Evolutionary conservation across 2,329 filamentous ascomycete genomes (phyloP), one percentile per base, ranked within the genome.

Genomic region (Exserohilum rostratum): DNA sequence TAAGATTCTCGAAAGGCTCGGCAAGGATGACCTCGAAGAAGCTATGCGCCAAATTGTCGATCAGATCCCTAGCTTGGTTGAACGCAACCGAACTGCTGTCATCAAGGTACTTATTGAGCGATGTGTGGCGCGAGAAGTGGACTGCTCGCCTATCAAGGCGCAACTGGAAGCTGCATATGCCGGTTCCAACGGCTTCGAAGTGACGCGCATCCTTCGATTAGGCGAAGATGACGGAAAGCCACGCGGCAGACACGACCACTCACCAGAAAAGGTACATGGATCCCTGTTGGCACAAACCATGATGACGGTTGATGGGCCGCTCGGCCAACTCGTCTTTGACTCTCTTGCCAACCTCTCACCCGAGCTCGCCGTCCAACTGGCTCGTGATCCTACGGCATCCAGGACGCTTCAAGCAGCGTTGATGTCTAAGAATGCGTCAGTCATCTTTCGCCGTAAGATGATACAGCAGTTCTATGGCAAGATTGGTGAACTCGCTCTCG

Each of bases 51-150:
- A 87, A 65, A 89, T 96, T 51, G 74, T 88, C 3, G 88, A 91
- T 0, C 87, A 91, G 50, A 83, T 97, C 5, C 82, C 86, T 0
- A 84, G 84, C 45, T 81, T 98, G 7, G 83, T 97, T 7, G 82
- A 90, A 48, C 86, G 91, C 56, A 87, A 87, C 34, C 85, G 93
- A 40, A 90, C 90, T 57, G 87, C 89, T 50, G 88, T 96, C 10
- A 84, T 97, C 65, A 90, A 88, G 70, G 87, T 88, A 0, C 78
- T 98, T 3, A 88, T 98, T 57, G 91, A 97, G 73, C 85, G 93
- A 58, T 96, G 91, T 70, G 78, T 85, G 5, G 86, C 87, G 9
- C 87, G 93, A 52, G 80, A 79, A 3, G 80, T 86, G 20, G 80
- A 88, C 65, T 82, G 81, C 1, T 75, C 79, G 33, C 79, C 79